Evolutionary conservation across 257 asterid species (phyloP), one percentile per base, ranked within the genome.

Genomic region (Solanum sparsipilum): DNA sequence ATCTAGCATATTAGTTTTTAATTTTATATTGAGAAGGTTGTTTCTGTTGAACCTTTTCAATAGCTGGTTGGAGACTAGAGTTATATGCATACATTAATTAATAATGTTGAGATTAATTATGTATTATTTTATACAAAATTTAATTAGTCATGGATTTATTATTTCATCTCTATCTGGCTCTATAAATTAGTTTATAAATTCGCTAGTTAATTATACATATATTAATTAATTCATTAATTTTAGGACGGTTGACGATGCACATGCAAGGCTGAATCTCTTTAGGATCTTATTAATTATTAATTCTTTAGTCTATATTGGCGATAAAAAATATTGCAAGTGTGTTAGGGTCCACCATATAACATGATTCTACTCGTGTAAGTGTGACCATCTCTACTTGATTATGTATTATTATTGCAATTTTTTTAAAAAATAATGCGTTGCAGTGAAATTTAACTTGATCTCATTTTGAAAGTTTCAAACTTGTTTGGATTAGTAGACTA

Each of bases 181-280:
- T 63, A 23, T 63, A 63, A 23, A 23, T 4, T 23, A 63, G 5
- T 23, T 23, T 23, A 63, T 23, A 63, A 63, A 63, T 4, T 63
- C 0, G 3, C 7, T 5, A 3, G 2, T 63, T 23, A 23, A 9
- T 63, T 63, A 23, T 9, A 23, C 3, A 23, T n/a, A 9, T 23
- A 46, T 76, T 76, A 31, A 39, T 76, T 76, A n/a, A 39, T 9
- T 52, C 15, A 12, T 76, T 75, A 76, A 44, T 65, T 65, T 21
- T 74, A 81, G 36, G 85, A 73, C 76, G 82, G 46, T 87, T 79
- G 31, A 83, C 65, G 84, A 84, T 13, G 94, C 97, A 93, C 95
- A 95, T 95, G 95, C 93, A 86, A 36, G 88, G 90, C 88, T 90
- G 92, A 91, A 92, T 90, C 90, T 91, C 83, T 86, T 27, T 39